phyloP scores from a whole-genome alignment of 108 stramenopile species.

The Phaeodactylum tricornutum region DNA sequence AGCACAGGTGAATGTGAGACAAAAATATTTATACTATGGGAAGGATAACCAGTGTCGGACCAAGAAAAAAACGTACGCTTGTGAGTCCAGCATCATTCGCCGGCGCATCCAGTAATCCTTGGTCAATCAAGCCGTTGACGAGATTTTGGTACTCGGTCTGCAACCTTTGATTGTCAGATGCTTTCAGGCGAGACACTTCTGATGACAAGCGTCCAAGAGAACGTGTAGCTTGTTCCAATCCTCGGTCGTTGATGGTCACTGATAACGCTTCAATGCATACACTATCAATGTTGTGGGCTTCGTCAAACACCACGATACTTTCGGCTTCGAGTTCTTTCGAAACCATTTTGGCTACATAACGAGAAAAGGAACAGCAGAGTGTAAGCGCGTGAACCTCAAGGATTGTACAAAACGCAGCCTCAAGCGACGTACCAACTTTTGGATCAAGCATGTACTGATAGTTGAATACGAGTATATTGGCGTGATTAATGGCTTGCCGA shows the following conservation, averaged over 20 bases:
- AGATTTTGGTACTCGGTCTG: slow-evolving; percentile 90
- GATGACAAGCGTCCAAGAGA: slow-evolving; percentile 72
- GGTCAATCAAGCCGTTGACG: slow-evolving; percentile 77
- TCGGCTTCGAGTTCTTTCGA: slow-evolving; percentile 93
- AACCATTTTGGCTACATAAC: slow-evolving; percentile 65
- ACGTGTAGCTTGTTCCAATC: slow-evolving; percentile 84
- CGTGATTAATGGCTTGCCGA: slow-evolving; percentile 88
- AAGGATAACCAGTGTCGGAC: neutral
- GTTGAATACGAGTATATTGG: slow-evolving; percentile 97
- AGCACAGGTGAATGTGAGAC: neutral
- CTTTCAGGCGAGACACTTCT: slow-evolving; percentile 83
- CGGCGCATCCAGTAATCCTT: slow-evolving; percentile 64
- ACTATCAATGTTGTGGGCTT: slow-evolving; percentile 98
- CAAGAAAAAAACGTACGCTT: slow-evolving; percentile 29
- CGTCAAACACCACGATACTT: slow-evolving; percentile 97
- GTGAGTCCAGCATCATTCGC: slow-evolving; percentile 54
- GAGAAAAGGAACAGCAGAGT: neutral
- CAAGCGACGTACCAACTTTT: slow-evolving; percentile 44
- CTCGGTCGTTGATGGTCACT: slow-evolving; percentile 88
- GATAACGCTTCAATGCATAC: slow-evolving; percentile 98
- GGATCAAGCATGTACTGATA: slow-evolving; percentile 99
- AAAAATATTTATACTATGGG: neutral
- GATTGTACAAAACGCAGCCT: neutral
- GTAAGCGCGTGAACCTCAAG: neutral
- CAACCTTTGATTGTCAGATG: slow-evolving; percentile 72